Evolutionary conservation across 257 asterid species (phyloP).

Genomic region (Solanum acaule): DNA sequence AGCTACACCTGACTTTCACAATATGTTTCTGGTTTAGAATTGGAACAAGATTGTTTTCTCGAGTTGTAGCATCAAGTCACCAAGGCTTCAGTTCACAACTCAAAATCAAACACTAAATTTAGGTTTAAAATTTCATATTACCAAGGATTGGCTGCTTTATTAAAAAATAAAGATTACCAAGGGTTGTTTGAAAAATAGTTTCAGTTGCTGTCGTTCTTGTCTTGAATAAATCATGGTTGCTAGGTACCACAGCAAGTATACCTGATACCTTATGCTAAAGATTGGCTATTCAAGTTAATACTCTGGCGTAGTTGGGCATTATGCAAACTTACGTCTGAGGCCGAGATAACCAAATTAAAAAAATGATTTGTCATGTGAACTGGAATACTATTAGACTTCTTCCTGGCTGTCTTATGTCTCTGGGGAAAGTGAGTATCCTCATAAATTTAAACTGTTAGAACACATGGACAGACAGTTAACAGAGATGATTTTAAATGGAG

Average conservation of each 20-base stretch:
- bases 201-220: not conserved
- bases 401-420: not conserved
- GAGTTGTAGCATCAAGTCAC: not conserved
- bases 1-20: not conserved
- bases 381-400: not conserved
- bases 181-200: not conserved
- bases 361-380: not conserved
- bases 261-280: not conserved
- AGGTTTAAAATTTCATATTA: not conserved
- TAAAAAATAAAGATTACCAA: not conserved
- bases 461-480: not conserved
- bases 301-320: not conserved
- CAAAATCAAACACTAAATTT: not conserved
- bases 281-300: not conserved
- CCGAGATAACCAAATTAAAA: not conserved
- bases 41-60: not conserved
- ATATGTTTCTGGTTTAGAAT: not conserved
- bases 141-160: not conserved
- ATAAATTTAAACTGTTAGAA: not conserved
- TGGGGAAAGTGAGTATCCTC: not conserved
- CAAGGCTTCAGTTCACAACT: not conserved
- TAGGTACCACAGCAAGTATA: not conserved
- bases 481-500: not conserved
- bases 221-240: not conserved
- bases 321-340: not conserved